These are phyloP conservation scores for Suhomyces sp. DNA, from an alignment of 805 yeast genomes.

Conservation along the genomic window DNA sequence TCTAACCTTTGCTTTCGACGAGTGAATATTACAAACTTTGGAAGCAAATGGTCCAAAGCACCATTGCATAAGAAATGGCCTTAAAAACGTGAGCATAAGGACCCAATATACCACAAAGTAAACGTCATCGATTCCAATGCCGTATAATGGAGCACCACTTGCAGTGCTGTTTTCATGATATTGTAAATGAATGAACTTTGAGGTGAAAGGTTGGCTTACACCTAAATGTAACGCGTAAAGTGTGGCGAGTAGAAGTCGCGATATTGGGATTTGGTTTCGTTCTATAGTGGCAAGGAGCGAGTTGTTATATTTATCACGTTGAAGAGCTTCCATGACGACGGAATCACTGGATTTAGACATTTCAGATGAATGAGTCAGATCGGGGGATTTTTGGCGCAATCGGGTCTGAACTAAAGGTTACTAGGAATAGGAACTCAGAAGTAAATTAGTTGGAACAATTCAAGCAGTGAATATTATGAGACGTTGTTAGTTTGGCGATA, in stretches of 20 bases:
- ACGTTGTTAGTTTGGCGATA: too few relatives aligned
- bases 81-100: slow-evolving; percentile 53
- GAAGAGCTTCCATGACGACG: too few relatives aligned
- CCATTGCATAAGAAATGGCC: slow-evolving; percentile 61
- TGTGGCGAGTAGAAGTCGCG: slow-evolving; percentile 26
- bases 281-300: slow-evolving; percentile 31
- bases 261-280: slow-evolving; percentile 35
- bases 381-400: too few relatives aligned
- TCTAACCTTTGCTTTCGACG: slow-evolving; percentile 55
- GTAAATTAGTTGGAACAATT: too few relatives aligned
- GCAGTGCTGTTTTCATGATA: slow-evolving; percentile 18
- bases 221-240: slow-evolving; percentile 28
- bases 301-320: slow-evolving; percentile 20
- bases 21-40: slow-evolving; percentile 39
- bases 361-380: too few relatives aligned
- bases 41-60: slow-evolving; percentile 58
- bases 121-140: slow-evolving; percentile 54
- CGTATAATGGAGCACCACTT: slow-evolving; percentile 34
- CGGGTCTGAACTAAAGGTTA: too few relatives aligned
- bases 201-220: slow-evolving; percentile 23
- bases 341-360: too few relatives aligned
- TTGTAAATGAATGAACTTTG: slow-evolving; percentile 38
- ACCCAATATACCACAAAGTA: slow-evolving; percentile 57
- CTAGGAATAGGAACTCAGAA: too few relatives aligned
- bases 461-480: too few relatives aligned